phyloP scores from a whole-genome alignment of 2,329 filamentous ascomycete genomes.

The Nannizziopsis barbatae region DNA sequence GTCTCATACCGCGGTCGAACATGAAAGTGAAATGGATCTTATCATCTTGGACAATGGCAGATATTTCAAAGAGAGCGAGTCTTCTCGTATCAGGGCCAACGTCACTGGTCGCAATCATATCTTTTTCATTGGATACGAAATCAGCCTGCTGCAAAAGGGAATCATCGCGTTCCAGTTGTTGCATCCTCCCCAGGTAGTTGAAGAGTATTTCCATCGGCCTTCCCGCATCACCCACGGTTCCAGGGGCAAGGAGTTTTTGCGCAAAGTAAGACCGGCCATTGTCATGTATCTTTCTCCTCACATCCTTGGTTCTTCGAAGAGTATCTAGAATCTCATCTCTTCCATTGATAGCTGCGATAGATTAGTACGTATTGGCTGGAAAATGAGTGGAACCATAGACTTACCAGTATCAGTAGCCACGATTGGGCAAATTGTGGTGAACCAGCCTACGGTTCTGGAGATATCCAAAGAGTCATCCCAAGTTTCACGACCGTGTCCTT shows the following conservation, averaged over 20 bases:
- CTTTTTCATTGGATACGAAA: constrained; percentile 24
- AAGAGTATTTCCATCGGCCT: constrained; percentile 34
- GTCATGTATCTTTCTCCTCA: constrained; percentile 24
- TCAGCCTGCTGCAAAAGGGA: constrained; percentile 35
- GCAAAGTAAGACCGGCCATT: constrained; percentile 30
- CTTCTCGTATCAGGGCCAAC: constrained; percentile 36
- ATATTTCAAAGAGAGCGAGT: constrained; percentile 42
- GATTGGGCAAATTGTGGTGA: constrained; percentile 40
- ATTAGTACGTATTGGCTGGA: neutral
- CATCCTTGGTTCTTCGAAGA: constrained; percentile 31
- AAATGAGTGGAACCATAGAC: neutral
- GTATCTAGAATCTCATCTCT: constrained; percentile 22
- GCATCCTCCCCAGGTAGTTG: constrained; percentile 30
- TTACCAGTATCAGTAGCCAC: constrained; percentile 19
- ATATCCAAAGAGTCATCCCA: constrained; percentile 37
- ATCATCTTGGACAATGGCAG: constrained; percentile 39
- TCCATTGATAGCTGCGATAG: neutral
- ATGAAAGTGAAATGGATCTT: constrained; percentile 40
- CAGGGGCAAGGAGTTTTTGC: constrained; percentile 23
- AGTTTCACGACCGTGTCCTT: constrained; percentile 40
- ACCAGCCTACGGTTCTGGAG: constrained; percentile 42
- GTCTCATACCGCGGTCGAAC: constrained; percentile 39
- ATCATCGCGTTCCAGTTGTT: constrained; percentile 37
- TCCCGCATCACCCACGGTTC: constrained; percentile 23
- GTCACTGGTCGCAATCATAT: constrained; percentile 30